Percentiles rank a stretch among this genome's conserved stretches.
phyloP scores from a whole-genome alignment of 371 early-diverging fungal species.

The Lichtheimia hyalospora region DNA sequence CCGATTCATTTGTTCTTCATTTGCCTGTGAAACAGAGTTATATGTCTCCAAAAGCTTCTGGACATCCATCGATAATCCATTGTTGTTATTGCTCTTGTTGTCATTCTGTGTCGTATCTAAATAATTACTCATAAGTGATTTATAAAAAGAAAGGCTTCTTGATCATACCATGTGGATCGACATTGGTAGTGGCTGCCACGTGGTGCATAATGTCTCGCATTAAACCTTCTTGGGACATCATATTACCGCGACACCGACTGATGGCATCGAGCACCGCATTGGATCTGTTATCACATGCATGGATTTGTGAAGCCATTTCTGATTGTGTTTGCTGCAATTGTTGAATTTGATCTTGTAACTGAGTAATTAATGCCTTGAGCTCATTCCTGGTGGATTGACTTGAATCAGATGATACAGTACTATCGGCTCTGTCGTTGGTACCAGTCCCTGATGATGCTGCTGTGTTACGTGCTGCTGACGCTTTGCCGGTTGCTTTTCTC shows the following conservation, averaged over 20 bases:
- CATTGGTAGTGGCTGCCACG: conserved; percentile 13
- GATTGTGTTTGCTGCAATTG: conserved; percentile 33
- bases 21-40: conserved; percentile 10
- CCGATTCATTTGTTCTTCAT: conserved; percentile 15
- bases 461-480: conserved; percentile 5
- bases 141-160: too few relatives aligned
- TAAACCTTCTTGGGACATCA: conserved; percentile 58
- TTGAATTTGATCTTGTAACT: conserved; percentile 51
- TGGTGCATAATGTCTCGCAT: conserved; percentile 61
- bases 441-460: not conserved
- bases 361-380: conserved; percentile 18
- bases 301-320: conserved; percentile 30
- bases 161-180: too few relatives aligned
- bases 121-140: too few relatives aligned
- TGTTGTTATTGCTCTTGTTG: not conserved
- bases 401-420: not conserved
- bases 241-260: conserved; percentile 45
- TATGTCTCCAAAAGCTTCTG: conserved; percentile 13
- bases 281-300: conserved; percentile 50
- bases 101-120: too few relatives aligned
- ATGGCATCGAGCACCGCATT: conserved; percentile 56
- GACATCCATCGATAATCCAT: not conserved
- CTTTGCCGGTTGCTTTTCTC: conserved; percentile 38
- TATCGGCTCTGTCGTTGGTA: not conserved
- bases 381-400: conserved; percentile 5